Evolutionary conservation across 176 grass and related monocot genomes (phyloP), one percentile per base, ranked within the genome.

Genomic region (Otatea glauca): DNA sequence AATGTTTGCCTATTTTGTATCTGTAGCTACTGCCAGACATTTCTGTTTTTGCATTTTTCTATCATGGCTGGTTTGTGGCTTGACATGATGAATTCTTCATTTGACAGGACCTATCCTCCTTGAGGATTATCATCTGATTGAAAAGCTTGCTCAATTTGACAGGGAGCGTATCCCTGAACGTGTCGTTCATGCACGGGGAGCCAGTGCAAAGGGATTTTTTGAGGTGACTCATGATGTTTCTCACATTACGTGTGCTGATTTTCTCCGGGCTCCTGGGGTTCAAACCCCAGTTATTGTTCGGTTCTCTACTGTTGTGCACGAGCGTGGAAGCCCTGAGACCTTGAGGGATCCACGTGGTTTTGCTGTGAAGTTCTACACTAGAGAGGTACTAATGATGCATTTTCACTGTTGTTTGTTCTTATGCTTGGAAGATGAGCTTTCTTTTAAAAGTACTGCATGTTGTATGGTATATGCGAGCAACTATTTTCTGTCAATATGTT

Each of bases 91-190:
- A 42, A 25, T 39, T 76, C 43, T 55, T 34, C 16, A 5, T 74
- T 73, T 58, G 5, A 3, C 82, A 97, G 94, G 94, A 50, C 94
- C 94, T 47, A 92, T 94, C 72, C 88, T 97, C 16, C 83, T 97
- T 39, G 94, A 97, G 86, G 94, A 94, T 49, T 97, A 94, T 68
- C 92, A 97, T 86, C 72, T 97, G 54, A 91, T 97, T 68, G 94
- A 97, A 67, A 97, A 97, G 86, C 88, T 97, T 81, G 94, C 94
- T 9, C 89, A 94, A 62, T 94, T 97, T 85, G 94, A 97, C 61
- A 88, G 92, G 83, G 94, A 97, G 2, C 89, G 89, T 18, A 94
- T 97, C 77, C 94, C 94, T 56, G 94, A 97, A 69, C 86, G 92
- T 62, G 94, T 97, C 35, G 94, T 97, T 21, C 94, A 97, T 83